These are phyloP conservation scores for Kondoa subrosea DNA, from an alignment of 768 basidiomycete genomes.

Conservation along the genomic window DNA sequence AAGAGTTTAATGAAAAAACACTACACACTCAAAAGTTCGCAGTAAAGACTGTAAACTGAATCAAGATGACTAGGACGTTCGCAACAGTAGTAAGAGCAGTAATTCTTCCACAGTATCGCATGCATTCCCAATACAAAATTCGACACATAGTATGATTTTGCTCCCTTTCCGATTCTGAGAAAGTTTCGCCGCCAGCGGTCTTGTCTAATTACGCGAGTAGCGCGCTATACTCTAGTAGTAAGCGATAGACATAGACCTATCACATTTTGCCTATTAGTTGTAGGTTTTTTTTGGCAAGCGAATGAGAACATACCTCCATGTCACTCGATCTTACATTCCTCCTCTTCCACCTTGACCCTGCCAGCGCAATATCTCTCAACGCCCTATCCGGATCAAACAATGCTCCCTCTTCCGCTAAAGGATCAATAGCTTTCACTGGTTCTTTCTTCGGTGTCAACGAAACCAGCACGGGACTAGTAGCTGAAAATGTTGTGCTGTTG, in stretches of 20 bases:
- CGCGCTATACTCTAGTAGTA: conserved; percentile 80
- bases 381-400: conserved; percentile 24
- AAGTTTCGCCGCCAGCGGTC: too few relatives aligned
- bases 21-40: too few relatives aligned
- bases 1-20: too few relatives aligned
- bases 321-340: conserved; percentile 65
- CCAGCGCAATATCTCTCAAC: conserved; percentile 60
- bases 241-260: conserved; percentile 68
- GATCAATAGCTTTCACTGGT: conserved; percentile 21
- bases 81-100: too few relatives aligned
- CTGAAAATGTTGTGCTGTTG: conserved; percentile 9
- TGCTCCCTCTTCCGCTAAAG: conserved; percentile 19
- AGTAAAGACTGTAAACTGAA: too few relatives aligned
- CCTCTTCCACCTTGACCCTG: conserved; percentile 84
- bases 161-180: too few relatives aligned
- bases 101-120: too few relatives aligned
- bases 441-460: conserved; percentile 27
- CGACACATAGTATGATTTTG: too few relatives aligned
- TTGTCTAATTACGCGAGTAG: too few relatives aligned
- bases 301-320: conserved; percentile 49
- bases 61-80: too few relatives aligned
- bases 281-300: not conserved
- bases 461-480: conserved; percentile 5
- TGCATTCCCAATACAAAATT: too few relatives aligned
- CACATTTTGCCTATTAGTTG: conserved; percentile 2